A percentile compares a stretch with the other conserved stretches of the same genome.
phyloP scores from a whole-genome alignment of 192 early-diverging fungal species.

The Entomortierella beljakovae region DNA sequence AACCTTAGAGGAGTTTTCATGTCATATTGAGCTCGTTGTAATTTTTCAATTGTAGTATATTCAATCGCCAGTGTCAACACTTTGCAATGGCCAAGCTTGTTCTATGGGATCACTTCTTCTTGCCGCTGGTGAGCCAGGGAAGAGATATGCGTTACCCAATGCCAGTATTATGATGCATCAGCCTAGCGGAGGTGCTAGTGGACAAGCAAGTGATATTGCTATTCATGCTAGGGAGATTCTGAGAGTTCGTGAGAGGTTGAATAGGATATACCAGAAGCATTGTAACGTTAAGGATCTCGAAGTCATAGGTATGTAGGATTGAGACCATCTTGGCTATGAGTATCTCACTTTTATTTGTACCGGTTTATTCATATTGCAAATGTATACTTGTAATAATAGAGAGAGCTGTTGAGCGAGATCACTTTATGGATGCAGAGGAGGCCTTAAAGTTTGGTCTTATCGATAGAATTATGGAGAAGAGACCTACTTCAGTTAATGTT shows the following conservation, averaged over 20 bases:
- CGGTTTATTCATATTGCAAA: background rate
- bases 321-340: background rate
- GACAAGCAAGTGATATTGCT: constrained; percentile 96
- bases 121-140: constrained; percentile 89
- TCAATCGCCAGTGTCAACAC: constrained; percentile 89
- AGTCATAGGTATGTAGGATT: constrained; percentile 73
- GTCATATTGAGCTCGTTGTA: no score
- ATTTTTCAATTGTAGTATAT: constrained; percentile 85
- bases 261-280: constrained; percentile 88
- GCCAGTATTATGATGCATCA: constrained; percentile 98
- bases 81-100: constrained; percentile 98
- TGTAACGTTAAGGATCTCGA: constrained; percentile 82
- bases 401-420: constrained; percentile 92
- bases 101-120: constrained; percentile 97
- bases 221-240: constrained; percentile 98
- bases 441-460: constrained; percentile 93
- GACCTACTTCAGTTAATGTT: constrained; percentile 39
- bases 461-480: constrained; percentile 87
- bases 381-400: constrained; percentile 59
- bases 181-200: constrained; percentile 93
- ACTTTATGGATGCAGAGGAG: constrained; percentile 93
- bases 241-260: constrained; percentile 83
- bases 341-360: background rate
- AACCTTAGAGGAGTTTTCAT: background rate
- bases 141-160: constrained; percentile 89